Base-by-base conservation (phyloP, 495 filamentous ascomycete species). In the Cetradonia linearis region DNA sequence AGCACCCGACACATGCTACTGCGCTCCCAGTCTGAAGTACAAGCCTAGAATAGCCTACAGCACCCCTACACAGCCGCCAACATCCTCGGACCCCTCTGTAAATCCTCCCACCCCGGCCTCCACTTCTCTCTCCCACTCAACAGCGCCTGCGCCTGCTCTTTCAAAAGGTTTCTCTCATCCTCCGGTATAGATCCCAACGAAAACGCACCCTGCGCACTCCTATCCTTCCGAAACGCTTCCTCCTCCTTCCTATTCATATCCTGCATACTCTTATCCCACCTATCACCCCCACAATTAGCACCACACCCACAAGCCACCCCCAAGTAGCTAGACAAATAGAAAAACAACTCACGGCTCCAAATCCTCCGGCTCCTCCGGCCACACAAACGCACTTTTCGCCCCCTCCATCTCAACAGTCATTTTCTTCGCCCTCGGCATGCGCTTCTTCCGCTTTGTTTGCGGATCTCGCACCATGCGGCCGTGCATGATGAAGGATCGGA, bases 361-460 rank as follows among this genome's bases (percentile, higher is more conserved):
- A 49, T 83, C 76, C 56, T 74, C 68, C 8, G 81, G 81, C 64
- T 68, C 71, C 60, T 77, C 72, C 0, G 88, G 88, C 81, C 85
- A 91, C 55, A 82, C 78, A 73, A 92, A 91, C n/a, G 36, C 25
- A 3, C 34, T 37, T 18, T 52, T 55, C 72, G 77, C 9, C 2
- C 42, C 69, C 23, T 75, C 76, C 72, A 92, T 77, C 76, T 90
- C 83, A 49, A 87, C 83, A 48, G 82, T 86, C 88, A 92, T 92
- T 69, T 80, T 83, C 79, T 92, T 92, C 46, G 78, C 72, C 18
- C 78, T 70, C 46, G 73, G 72, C 42, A 84, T 81, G 27, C 86
- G 77, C 61, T 63, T 69, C 69, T 70, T 67, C 59, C 31, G 64
- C 59, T 37, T 55, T 57, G 34, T 72, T 67, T 13, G 63, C 47